Percentiles rank a stretch among this genome's conserved stretches.
phyloP scores from a whole-genome alignment of 495 filamentous ascomycete species.

The Hyaloscypha finlandica region DNA sequence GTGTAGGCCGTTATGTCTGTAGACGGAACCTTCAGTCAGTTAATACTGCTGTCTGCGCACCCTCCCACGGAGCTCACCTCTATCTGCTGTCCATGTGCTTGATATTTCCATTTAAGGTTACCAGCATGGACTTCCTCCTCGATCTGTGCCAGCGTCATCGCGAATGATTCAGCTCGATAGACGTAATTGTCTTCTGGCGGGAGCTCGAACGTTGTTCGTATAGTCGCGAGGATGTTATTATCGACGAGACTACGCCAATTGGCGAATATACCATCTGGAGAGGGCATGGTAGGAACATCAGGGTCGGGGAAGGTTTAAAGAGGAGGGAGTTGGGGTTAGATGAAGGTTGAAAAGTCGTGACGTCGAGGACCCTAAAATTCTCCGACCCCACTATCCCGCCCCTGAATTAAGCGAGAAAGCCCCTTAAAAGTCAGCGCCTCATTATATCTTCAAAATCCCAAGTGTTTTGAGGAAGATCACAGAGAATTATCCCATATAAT shows the following conservation, averaged over 20 bases:
- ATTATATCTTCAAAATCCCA: too few relatives aligned
- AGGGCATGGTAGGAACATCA: not conserved
- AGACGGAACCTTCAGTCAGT: constrained; percentile 46
- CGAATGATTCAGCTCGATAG: constrained; percentile 57
- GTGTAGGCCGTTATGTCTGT: constrained; percentile 59
- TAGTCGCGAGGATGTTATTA: constrained; percentile 50
- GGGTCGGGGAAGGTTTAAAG: not conserved
- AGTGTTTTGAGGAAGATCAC: too few relatives aligned
- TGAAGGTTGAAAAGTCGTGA: not conserved
- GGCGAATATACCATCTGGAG: constrained; percentile 16
- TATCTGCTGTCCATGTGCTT: constrained; percentile 28
- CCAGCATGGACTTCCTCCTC: constrained; percentile 34
- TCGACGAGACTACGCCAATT: constrained; percentile 33
- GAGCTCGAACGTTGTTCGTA: constrained; percentile 53
- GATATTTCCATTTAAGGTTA: constrained; percentile 17
- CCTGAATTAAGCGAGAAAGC: not conserved
- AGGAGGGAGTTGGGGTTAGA: not conserved
- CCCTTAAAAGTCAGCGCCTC: not conserved
- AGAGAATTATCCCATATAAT: too few relatives aligned
- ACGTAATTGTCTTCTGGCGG: constrained; percentile 51
- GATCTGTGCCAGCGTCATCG: constrained; percentile 44
- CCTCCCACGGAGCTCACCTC: constrained; percentile 22
- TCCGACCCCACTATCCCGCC: not conserved
- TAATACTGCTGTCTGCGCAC: constrained; percentile 26
- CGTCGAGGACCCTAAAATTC: not conserved